Percentiles rank a stretch among this genome's conserved stretches.
phyloP scores from a whole-genome alignment of 306 rosid species.

The Mimosa bimucronata region DNA sequence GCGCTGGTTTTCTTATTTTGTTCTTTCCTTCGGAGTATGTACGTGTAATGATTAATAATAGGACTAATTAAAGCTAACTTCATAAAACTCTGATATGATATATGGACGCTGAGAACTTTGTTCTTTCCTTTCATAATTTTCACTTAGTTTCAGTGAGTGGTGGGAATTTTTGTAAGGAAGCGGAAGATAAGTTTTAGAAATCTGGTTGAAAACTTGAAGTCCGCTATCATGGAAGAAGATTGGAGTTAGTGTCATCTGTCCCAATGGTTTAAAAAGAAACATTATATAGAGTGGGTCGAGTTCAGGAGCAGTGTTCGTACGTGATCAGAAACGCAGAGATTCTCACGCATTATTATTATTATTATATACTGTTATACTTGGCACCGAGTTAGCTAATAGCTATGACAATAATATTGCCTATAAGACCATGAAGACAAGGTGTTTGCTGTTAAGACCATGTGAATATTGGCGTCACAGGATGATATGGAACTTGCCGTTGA shows the following conservation, averaged over 20 bases:
- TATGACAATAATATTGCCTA: neutral
- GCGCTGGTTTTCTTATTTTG: neutral
- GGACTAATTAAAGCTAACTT: neutral
- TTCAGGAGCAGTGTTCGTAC: neutral
- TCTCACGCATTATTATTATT: neutral
- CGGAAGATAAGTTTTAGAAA: conserved; percentile 6
- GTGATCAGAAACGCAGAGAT: neutral
- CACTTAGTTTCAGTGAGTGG: neutral
- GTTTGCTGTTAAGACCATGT: conserved; percentile 10
- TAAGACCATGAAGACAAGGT: conserved; percentile 1
- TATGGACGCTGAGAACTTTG: neutral
- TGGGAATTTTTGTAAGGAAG: conserved; percentile 5
- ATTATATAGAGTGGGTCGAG: neutral
- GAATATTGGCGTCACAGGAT: neutral
- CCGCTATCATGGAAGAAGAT: neutral
- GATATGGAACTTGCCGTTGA: neutral
- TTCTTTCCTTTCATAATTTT: neutral
- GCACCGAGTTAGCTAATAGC: neutral
- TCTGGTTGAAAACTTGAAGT: neutral
- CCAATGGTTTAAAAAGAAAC: neutral
- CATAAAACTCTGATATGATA: neutral
- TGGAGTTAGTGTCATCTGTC: neutral
- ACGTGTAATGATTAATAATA: neutral
- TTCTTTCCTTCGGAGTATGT: neutral
- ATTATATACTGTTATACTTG: neutral